Conservation (phyloP, 345 rosid species). For the Populus nigra region DNA sequence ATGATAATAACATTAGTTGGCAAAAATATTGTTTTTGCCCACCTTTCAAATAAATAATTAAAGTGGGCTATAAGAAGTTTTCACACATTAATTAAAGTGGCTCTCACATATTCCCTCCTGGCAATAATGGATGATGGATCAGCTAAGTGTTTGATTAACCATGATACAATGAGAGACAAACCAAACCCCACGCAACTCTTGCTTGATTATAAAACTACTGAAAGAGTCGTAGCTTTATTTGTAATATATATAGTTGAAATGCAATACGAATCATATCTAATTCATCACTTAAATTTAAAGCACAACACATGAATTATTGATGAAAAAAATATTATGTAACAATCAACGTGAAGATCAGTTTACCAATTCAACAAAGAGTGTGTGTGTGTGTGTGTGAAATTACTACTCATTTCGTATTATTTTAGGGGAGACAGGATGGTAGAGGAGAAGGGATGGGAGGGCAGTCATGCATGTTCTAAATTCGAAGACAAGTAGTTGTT, state of each 20-base stretch:
- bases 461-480: background rate
- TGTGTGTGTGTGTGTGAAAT: too few relatives aligned
- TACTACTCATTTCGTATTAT: background rate
- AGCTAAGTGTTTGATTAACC: background rate
- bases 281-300: too few relatives aligned
- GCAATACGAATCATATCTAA: background rate
- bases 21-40: too few relatives aligned
- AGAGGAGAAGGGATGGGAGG: background rate
- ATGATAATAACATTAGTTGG: too few relatives aligned
- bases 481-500: background rate
- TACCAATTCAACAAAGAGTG: background rate
- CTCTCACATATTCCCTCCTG: background rate
- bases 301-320: background rate
- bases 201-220: background rate
- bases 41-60: too few relatives aligned
- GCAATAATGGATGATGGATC: background rate
- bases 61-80: constrained; percentile 6
- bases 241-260: background rate
- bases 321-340: too few relatives aligned
- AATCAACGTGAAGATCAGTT: background rate
- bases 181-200: background rate
- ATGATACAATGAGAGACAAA: background rate
- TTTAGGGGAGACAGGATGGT: background rate
- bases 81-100: background rate
- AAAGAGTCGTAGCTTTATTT: background rate